A percentile compares a stretch with the other conserved stretches of the same genome.
Evolutionary conservation across 2,329 filamentous ascomycete genomes (phyloP).

Genomic region (Fusarium sp.): DNA sequence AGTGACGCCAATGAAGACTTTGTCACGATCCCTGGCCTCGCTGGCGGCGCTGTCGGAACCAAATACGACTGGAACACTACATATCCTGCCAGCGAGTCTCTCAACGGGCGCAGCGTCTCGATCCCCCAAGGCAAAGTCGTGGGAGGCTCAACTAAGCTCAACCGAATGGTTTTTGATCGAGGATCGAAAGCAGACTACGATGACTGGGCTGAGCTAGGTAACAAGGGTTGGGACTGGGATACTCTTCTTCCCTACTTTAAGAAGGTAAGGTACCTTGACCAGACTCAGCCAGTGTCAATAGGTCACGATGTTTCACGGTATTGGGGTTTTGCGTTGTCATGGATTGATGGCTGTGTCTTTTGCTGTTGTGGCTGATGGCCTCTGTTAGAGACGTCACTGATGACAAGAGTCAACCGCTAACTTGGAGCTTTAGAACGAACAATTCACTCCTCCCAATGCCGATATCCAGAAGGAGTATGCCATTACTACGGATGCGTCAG

Average conservation of each 20-base stretch:
- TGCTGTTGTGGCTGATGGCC: not conserved
- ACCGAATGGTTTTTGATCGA: not conserved
- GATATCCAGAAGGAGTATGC: not conserved
- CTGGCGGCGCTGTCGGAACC: slow-evolving; percentile 28
- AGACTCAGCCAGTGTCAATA: too few species aligned
- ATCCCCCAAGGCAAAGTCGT: not conserved
- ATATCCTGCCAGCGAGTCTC: not conserved
- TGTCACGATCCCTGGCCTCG: slow-evolving; percentile 36
- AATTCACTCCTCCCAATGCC: not conserved
- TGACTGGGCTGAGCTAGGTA: not conserved
- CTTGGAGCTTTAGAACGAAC: not conserved
- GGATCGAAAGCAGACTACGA: not conserved
- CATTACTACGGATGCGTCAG: not conserved
- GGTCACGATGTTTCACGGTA: not conserved
- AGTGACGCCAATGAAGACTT: slow-evolving; percentile 36
- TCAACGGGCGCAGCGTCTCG: not conserved
- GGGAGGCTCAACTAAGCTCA: not conserved
- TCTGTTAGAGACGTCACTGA: not conserved
- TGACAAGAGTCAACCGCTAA: not conserved
- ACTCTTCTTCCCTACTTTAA: not conserved
- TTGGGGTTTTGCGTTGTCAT: not conserved
- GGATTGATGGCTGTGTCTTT: not conserved
- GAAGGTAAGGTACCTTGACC: not conserved
- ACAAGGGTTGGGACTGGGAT: not conserved
- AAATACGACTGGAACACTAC: not conserved